A percentile compares a stretch with the other conserved stretches of the same genome.
Conservation (phyloP, 2,329 filamentous ascomycete genomes). For the Cladosporium phlei region DNA sequence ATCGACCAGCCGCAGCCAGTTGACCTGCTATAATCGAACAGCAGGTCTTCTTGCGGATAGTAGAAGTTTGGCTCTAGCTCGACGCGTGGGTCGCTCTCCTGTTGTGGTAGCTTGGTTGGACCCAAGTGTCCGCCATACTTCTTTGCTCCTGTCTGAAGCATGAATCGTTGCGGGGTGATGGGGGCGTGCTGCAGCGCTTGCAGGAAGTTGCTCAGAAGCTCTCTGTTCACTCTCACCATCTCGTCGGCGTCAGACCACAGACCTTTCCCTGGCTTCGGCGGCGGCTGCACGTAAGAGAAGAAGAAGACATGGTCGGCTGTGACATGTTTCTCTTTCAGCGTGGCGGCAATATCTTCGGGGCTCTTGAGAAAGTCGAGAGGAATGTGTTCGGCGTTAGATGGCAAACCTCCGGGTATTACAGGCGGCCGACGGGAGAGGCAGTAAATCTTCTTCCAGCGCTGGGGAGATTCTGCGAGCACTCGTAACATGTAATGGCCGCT, state of each 20-base stretch:
- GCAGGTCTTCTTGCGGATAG: constrained; percentile 50
- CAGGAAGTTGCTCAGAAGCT: constrained; percentile 49
- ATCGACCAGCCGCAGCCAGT: constrained; percentile 42
- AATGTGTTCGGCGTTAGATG: constrained; percentile 28
- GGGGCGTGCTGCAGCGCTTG: constrained; percentile 38
- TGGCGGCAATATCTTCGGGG: constrained; percentile 34
- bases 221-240: constrained; percentile 45
- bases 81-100: constrained; percentile 45
- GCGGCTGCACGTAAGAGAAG: constrained; percentile 51
- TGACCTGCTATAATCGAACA: constrained; percentile 40
- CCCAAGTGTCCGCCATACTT: constrained; percentile 50
- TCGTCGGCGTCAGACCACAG: constrained; percentile 50
- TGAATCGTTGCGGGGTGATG: constrained; percentile 44
- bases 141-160: constrained; percentile 51
- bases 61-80: constrained; percentile 50
- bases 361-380: constrained; percentile 35
- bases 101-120: constrained; percentile 40
- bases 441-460: constrained; percentile 51
- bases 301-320: constrained; percentile 48
- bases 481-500: constrained; percentile 49
- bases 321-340: constrained; percentile 32
- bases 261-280: constrained; percentile 41
- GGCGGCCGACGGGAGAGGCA: constrained; percentile 47
- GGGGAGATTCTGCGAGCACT: constrained; percentile 42
- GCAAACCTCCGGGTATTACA: constrained; percentile 24